phyloP scores from a whole-genome alignment of 1,284 basidiomycete genomes.

The Leccinum subrobustum region DNA sequence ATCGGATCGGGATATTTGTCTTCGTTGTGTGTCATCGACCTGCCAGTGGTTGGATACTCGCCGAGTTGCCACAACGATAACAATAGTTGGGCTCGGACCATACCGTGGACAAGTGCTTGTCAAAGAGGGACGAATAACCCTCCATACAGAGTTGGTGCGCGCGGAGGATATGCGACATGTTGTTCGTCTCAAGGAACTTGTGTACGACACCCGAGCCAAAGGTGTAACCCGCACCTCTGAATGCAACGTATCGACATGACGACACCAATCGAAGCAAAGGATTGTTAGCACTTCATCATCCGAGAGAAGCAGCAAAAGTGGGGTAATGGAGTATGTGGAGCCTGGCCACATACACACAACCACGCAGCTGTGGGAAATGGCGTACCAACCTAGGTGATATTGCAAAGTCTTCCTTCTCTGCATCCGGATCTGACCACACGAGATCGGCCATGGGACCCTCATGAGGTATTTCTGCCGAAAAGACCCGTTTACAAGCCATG shows the following conservation, averaged over 20 bases:
- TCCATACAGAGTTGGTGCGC: slow-evolving; percentile 99
- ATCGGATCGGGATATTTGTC: slow-evolving; percentile 30
- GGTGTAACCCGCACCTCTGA: slow-evolving; percentile 96
- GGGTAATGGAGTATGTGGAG: slow-evolving; percentile 17
- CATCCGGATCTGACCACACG: slow-evolving; percentile 99
- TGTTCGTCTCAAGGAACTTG: slow-evolving; percentile 93
- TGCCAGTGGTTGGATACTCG: slow-evolving; percentile 61
- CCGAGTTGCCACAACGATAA: slow-evolving; percentile 96
- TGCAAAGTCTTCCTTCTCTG: slow-evolving; percentile 98
- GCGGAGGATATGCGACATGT: slow-evolving; percentile 96
- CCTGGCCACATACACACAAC: slow-evolving; percentile 11
- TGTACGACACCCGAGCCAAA: slow-evolving; percentile 99
- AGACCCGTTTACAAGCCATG: slow-evolving; percentile 15
- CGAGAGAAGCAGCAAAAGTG: slow-evolving; percentile 2
- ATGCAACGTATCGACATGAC: background rate
- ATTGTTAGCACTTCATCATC: slow-evolving; percentile 7
- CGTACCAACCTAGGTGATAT: slow-evolving; percentile 87
- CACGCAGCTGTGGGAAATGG: slow-evolving; percentile 15
- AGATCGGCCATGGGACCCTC: slow-evolving; percentile 99
- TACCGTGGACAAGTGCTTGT: slow-evolving; percentile 93
- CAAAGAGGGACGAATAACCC: slow-evolving; percentile 93
- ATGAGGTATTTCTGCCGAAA: slow-evolving; percentile 87
- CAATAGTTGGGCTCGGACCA: slow-evolving; percentile 99
- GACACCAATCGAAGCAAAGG: background rate
- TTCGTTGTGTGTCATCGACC: slow-evolving; percentile 30